Conservation (phyloP, 352 stramenopile genomes). For the Aphanomyces stellatus region DNA sequence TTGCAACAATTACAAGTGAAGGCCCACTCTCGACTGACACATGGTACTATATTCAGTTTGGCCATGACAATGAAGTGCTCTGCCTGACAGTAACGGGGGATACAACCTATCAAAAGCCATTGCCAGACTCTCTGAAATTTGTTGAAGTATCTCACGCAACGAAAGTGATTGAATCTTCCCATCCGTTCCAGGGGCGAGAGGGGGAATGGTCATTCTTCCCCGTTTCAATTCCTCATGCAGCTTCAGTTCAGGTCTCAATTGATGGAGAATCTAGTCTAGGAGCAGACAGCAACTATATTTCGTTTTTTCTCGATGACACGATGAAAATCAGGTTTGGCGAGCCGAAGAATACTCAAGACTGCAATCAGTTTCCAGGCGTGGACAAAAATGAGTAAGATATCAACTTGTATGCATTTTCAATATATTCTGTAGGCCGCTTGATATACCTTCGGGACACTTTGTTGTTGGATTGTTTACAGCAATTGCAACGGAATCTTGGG, state of each 20-base stretch:
- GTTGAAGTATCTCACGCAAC: constrained; percentile 37
- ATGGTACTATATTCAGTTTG: constrained; percentile 59
- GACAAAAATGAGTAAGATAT: background rate
- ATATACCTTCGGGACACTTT: constrained; percentile 59
- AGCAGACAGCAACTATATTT: constrained; percentile 29
- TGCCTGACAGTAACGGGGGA: background rate
- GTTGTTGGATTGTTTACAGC: constrained; percentile 68
- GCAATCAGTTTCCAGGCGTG: constrained; percentile 8
- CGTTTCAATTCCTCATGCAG: constrained; percentile 59
- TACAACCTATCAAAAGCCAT: background rate
- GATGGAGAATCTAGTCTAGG: constrained; percentile 62
- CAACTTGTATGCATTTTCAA: background rate
- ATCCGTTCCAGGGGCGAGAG: constrained; percentile 39
- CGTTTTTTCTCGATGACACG: background rate
- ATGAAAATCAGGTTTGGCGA: background rate
- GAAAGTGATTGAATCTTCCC: constrained; percentile 49
- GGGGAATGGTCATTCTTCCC: constrained; percentile 50
- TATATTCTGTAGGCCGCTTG: constrained; percentile 17
- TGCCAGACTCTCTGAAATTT: constrained; percentile 37
- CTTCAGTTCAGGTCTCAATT: constrained; percentile 65
- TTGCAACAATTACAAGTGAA: background rate
- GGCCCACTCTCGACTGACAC: constrained; percentile 21
- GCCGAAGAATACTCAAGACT: background rate
- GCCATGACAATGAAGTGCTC: constrained; percentile 36
- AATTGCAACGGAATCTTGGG: constrained; percentile 44